Evolutionary conservation across 2,329 filamentous ascomycete genomes (phyloP).

Genomic region (Xylaria multiplex): DNA sequence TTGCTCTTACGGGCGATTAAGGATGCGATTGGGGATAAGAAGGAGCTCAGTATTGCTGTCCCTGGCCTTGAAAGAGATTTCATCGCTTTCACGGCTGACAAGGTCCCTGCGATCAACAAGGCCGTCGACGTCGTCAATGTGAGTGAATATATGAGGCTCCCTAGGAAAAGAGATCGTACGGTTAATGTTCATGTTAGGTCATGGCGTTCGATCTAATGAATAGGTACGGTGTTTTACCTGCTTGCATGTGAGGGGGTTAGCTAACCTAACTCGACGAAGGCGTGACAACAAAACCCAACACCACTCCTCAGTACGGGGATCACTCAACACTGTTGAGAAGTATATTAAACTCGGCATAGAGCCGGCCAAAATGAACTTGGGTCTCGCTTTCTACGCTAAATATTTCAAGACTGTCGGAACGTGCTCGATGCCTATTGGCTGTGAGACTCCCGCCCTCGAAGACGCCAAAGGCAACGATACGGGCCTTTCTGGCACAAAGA

Average conservation of each 20-base stretch:
- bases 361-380: conserved; percentile 66
- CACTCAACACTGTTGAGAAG: conserved; percentile 63
- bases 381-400: conserved; percentile 75
- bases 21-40: conserved; percentile 67
- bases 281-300: conserved; percentile 72
- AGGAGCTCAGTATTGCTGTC: conserved; percentile 73
- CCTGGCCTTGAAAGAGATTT: conserved; percentile 73
- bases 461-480: conserved; percentile 67
- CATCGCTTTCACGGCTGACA: conserved; percentile 71
- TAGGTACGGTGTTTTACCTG: conserved; percentile 31
- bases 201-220: conserved; percentile 52
- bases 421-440: conserved; percentile 58
- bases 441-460: conserved; percentile 66
- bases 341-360: conserved; percentile 68
- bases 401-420: conserved; percentile 64
- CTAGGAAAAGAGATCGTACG: neutral
- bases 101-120: conserved; percentile 66
- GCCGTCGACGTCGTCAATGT: conserved; percentile 73
- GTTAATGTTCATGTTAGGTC: conserved; percentile 46
- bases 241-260: neutral
- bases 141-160: conserved; percentile 33
- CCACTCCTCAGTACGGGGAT: conserved; percentile 69
- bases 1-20: conserved; percentile 69
- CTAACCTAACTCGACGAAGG: conserved; percentile 70
- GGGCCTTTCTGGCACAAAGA: conserved; percentile 59